These are phyloP conservation scores for Pistacia atlantica DNA, from an alignment of 345 rosid genomes.

Conservation along the genomic window DNA sequence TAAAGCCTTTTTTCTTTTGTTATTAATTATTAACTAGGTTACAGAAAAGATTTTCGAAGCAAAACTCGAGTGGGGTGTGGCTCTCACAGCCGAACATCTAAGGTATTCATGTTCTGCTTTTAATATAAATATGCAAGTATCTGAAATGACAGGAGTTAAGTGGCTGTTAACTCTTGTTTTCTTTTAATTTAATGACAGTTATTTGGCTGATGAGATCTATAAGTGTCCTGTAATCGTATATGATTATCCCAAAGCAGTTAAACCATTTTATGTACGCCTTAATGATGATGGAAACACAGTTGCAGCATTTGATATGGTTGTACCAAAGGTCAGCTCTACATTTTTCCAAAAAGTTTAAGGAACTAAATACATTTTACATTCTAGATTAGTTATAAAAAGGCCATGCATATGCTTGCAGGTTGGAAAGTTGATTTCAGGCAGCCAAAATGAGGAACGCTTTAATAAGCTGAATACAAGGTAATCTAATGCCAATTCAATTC, in stretches of 20 bases:
- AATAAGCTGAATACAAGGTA: slow-evolving; percentile 53
- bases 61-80: slow-evolving; percentile 62
- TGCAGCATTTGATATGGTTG: slow-evolving; percentile 86
- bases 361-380: not conserved
- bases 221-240: slow-evolving; percentile 61
- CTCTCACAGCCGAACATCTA: slow-evolving; percentile 71
- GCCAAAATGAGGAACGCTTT: slow-evolving; percentile 85
- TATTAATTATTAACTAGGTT: slow-evolving; percentile 36
- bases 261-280: slow-evolving; percentile 67
- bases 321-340: slow-evolving; percentile 63
- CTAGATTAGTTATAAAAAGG: slow-evolving; percentile 7
- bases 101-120: slow-evolving; percentile 45
- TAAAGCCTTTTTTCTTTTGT: not conserved
- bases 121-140: not conserved
- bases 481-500: not conserved
- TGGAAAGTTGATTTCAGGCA: slow-evolving; percentile 67
- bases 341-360: not conserved
- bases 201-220: slow-evolving; percentile 70
- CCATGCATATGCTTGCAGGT: slow-evolving; percentile 45
- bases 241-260: slow-evolving; percentile 59
- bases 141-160: not conserved
- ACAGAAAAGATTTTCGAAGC: slow-evolving; percentile 49
- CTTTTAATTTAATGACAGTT: slow-evolving; percentile 42
- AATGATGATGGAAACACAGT: slow-evolving; percentile 79
- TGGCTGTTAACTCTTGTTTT: not conserved